Base-by-base conservation (phyloP, 768 basidiomycete genomes). In the Pleurotus pulmonarius region DNA sequence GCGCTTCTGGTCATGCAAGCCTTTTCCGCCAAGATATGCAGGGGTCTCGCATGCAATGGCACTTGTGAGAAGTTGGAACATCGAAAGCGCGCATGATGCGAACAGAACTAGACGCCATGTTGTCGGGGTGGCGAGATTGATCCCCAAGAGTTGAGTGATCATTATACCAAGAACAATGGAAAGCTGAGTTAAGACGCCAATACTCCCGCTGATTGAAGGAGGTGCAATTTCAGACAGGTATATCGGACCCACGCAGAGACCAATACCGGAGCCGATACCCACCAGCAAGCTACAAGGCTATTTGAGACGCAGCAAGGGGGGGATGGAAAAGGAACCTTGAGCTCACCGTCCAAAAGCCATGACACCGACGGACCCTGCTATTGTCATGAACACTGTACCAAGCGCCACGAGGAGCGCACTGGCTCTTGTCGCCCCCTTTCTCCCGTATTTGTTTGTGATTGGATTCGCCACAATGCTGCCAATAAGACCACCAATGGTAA, bases 141-240 rank as follows among this genome's bases (percentile, higher is more conserved):
- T 75, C 3, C 92, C 93, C 58, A 92, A 74, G 4, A 77, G 70
- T 65, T 98, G 95, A 0, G 94, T 90, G n/a, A 84, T 67, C 78
- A 96, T 86, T 60, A 97, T 88, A 25, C 92, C 92, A 53, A 92
- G 70, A 34, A 96, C 92, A 63, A 96, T 88, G 39, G 81, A 84
- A 24, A 94, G 72, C 62, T 94, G 92, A 0, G 88, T 91, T 25
- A 94, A 75, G 24, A 93, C 87, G 18, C 90, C 92, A 59, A 94
- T 74, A 55, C 75, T 87, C 16, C 89, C 90, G 61, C 83, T 86
- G 56, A 93, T 88, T 46, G 80, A 78, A 2, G 82, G 71, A 0
- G 94, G 94, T 0, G 92, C 85, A 11, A 96, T 86, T 69, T 94
- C 92, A 4, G 88, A 78, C n/a, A 96, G 76, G 70, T 84, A 94